Conservation (phyloP, 441 rosid species). For the Kokia cookei region DNA sequence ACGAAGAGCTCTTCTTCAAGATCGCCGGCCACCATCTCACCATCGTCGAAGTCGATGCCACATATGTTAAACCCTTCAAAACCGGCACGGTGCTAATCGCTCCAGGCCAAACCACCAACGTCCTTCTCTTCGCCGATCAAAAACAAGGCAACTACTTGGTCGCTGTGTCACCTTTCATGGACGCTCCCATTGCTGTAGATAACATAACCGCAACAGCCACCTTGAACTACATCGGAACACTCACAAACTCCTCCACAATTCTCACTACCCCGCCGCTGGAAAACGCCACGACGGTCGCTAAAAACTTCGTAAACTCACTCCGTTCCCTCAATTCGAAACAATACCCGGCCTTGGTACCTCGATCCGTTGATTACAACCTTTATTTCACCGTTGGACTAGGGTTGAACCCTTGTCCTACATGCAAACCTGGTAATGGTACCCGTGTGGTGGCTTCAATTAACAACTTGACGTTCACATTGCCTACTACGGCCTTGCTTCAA, state of each 20-base stretch:
- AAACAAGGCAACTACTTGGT: conserved; percentile 54
- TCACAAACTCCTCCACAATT: conserved; percentile 34
- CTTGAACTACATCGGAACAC: conserved; percentile 57
- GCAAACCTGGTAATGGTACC: conserved; percentile 70
- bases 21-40: conserved; percentile 80
- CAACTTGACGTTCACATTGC: conserved; percentile 83
- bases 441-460: conserved; percentile 70
- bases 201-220: conserved; percentile 76
- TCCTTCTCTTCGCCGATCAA: conserved; percentile 47
- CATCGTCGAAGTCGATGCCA: conserved; percentile 85
- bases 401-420: conserved; percentile 58
- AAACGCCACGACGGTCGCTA: conserved; percentile 65
- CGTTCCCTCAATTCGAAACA: conserved; percentile 68
- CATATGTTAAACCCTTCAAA: conserved; percentile 80
- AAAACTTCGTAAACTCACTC: conserved; percentile 45
- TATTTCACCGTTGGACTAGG: conserved; percentile 67
- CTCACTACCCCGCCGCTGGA: conserved; percentile 56
- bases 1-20: conserved; percentile 93
- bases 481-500: conserved; percentile 63
- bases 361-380: conserved; percentile 57
- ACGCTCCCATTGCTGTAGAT: conserved; percentile 60
- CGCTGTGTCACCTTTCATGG: conserved; percentile 85
- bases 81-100: conserved; percentile 54
- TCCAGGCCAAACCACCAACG: conserved; percentile 92
- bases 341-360: conserved; percentile 72